A percentile compares a stretch with the other conserved stretches of the same genome.
Conservation (phyloP, 163 green algal species). For the Volvox carteri region DNA sequence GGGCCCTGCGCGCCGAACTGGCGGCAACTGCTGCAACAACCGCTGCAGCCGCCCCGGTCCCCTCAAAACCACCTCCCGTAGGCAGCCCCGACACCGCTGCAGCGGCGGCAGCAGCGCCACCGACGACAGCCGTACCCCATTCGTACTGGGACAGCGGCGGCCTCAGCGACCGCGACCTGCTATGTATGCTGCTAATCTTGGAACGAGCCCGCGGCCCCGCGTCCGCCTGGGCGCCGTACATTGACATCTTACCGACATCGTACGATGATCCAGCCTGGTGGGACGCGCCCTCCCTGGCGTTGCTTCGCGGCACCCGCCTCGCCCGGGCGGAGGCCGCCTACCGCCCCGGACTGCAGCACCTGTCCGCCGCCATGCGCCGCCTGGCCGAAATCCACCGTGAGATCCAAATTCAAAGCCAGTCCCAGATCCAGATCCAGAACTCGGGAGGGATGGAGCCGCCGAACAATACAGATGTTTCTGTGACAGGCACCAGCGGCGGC, state of each 20-base stretch:
- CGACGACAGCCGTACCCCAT: not conserved
- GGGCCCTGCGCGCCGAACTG: slow-evolving; percentile 10
- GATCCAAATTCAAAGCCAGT: not conserved
- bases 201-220: slow-evolving; percentile 42
- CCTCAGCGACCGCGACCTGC: slow-evolving; percentile 52
- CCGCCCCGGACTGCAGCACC: slow-evolving; percentile 16
- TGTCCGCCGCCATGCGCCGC: slow-evolving; percentile 44
- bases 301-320: slow-evolving; percentile 68
- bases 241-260: slow-evolving; percentile 54
- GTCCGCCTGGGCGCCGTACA: slow-evolving; percentile 64
- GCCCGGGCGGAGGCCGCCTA: slow-evolving; percentile 58
- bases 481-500: too few species aligned
- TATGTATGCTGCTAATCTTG: slow-evolving; percentile 68
- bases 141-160: slow-evolving; percentile 35
- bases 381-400: slow-evolving; percentile 47
- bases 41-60: not conserved
- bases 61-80: not conserved
- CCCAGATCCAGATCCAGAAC: too few species aligned
- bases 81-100: not conserved
- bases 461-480: too few species aligned
- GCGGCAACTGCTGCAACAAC: not conserved
- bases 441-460: too few species aligned
- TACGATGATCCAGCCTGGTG: slow-evolving; percentile 78
- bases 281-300: slow-evolving; percentile 16
- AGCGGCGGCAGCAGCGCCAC: not conserved